These are phyloP conservation scores for Aschersonia sp. DNA, from an alignment of 2,329 filamentous ascomycete species.

Conservation along the genomic window DNA sequence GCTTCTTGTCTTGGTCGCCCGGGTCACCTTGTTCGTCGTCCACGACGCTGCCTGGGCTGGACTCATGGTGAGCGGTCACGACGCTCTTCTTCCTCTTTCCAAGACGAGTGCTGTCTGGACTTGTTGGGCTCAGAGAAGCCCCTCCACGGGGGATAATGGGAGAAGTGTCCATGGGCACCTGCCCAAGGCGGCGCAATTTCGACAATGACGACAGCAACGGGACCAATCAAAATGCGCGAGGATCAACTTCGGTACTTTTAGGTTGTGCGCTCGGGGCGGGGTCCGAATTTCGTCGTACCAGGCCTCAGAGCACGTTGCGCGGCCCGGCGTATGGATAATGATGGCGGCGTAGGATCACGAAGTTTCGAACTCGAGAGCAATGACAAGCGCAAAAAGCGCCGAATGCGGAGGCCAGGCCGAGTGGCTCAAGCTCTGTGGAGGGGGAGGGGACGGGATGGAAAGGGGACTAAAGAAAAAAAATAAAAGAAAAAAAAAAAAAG, in stretches of 20 bases:
- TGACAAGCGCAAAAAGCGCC: constrained; percentile 1
- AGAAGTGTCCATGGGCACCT: constrained; percentile 31
- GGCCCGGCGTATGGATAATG: too few species aligned
- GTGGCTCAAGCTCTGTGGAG: too few species aligned
- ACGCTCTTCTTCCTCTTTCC: constrained; percentile 44
- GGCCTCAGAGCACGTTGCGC: too few species aligned
- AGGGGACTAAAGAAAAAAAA: too few species aligned
- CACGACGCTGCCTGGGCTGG: constrained; percentile 40
- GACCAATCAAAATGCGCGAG: too few species aligned
- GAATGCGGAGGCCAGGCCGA: constrained; percentile 3
- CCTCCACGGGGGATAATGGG: constrained; percentile 29
- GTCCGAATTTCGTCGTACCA: too few species aligned
- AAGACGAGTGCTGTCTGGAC: constrained; percentile 37
- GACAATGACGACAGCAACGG: too few species aligned
- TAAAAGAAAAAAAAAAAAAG: too few species aligned
- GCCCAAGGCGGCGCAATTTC: constrained; percentile 3
- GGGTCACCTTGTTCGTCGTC: constrained; percentile 32
- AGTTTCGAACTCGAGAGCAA: too few species aligned
- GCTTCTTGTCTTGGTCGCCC: constrained; percentile 42
- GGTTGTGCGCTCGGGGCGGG: too few species aligned
- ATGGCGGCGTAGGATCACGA: neutral
- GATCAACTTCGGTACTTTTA: too few species aligned
- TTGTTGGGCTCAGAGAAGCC: constrained; percentile 38
- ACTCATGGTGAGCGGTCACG: constrained; percentile 33
- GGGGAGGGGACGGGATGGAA: too few species aligned